A percentile compares a stretch with the other conserved stretches of the same genome.
phyloP scores from a whole-genome alignment of 139 green algal species.

The Marvania coccoides region DNA sequence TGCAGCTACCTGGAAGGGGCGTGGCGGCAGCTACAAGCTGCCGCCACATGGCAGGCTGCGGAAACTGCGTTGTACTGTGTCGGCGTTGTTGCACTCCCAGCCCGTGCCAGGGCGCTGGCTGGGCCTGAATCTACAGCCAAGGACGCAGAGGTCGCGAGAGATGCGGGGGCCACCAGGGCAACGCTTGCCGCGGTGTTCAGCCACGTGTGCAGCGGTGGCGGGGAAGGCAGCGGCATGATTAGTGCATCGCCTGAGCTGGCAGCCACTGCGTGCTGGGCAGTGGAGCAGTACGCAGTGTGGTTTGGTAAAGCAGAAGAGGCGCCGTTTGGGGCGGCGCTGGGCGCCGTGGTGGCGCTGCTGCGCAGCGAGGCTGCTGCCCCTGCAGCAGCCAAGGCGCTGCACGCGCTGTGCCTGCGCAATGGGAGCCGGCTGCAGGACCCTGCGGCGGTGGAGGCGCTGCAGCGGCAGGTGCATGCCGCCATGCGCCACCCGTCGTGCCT shows the following conservation, averaged over 20 bases:
- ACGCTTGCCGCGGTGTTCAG: conserved; percentile 30
- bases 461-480: conserved; percentile 2
- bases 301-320: conserved; percentile 23
- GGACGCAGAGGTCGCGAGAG: not conserved
- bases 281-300: conserved; percentile 53
- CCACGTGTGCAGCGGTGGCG: conserved; percentile 23
- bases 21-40: conserved; percentile 12
- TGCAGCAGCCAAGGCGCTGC: conserved; percentile 34
- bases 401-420: conserved; percentile 48
- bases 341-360: not conserved
- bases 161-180: not conserved
- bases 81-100: conserved; percentile 9
- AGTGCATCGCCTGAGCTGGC: conserved; percentile 14
- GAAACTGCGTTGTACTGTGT: conserved; percentile 55
- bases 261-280: conserved; percentile 16
- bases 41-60: conserved; percentile 36
- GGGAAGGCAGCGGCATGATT: not conserved
- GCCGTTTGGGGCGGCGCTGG: conserved; percentile 12
- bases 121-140: not conserved
- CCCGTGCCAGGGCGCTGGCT: not conserved
- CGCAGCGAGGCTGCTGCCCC: conserved; percentile 4
- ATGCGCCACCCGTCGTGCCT: conserved; percentile 26
- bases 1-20: conserved; percentile 23
- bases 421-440: not conserved
- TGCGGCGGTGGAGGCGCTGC: conserved; percentile 5